Evolutionary conservation across 768 basidiomycete species (phyloP).

Genomic region (Termitomyces bulborhizus): DNA sequence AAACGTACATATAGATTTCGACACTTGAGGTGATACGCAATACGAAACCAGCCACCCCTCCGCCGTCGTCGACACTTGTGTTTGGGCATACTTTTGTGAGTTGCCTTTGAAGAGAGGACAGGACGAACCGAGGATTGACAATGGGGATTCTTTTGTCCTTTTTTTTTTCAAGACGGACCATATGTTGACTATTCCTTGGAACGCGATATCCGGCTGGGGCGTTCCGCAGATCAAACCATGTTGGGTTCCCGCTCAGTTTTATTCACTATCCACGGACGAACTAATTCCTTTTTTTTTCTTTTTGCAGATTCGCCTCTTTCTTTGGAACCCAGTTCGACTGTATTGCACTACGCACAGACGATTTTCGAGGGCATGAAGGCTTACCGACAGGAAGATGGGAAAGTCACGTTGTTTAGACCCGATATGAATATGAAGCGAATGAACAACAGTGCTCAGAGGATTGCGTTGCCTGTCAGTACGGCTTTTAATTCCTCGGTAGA

Average conservation of each 20-base stretch:
- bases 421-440: conserved; percentile 98
- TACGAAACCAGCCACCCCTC: conserved; percentile 50
- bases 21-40: conserved; percentile 44
- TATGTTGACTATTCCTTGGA: conserved; percentile 82
- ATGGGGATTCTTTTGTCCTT: not conserved
- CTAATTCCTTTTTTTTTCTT: too few relatives aligned
- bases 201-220: conserved; percentile 69
- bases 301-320: conserved; percentile 60
- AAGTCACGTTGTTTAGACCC: conserved; percentile 82
- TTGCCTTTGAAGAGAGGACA: conserved; percentile 4
- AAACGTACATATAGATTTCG: conserved; percentile 33
- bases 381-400: conserved; percentile 68
- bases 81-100: conserved; percentile 86
- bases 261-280: too few relatives aligned
- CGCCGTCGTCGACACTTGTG: conserved; percentile 59
- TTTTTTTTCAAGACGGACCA: conserved; percentile 60
- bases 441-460: conserved; percentile 75
- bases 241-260: conserved; percentile 30
- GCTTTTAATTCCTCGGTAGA: not conserved
- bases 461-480: conserved; percentile 63
- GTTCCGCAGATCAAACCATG: conserved; percentile 79
- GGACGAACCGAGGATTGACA: conserved; percentile 4
- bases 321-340: conserved; percentile 72
- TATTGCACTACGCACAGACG: conserved; percentile 90
- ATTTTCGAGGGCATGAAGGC: conserved; percentile 96